Base-by-base conservation (phyloP, 1,284 basidiomycete genomes). In the Austroboletus niveus region DNA sequence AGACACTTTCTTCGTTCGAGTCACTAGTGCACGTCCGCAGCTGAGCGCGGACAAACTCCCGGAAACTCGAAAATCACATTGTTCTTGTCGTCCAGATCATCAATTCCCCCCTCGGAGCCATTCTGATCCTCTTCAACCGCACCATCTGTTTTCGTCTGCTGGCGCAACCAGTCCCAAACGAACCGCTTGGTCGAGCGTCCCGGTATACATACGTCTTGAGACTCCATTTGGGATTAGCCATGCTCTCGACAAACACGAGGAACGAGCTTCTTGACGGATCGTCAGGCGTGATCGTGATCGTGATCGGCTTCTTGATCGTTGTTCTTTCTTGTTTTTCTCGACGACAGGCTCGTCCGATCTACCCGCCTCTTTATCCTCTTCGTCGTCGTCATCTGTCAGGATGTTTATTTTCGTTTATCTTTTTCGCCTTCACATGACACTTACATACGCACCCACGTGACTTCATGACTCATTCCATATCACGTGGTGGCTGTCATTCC, bases 181-280 rank as follows among this genome's bases (percentile, higher is more conserved):
- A 48, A 90, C 77, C 65, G 98, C 96, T 69, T 99, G 94, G 60
- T 94, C 81, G 17, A 82, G 73, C 0, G 90, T 89, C 30, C 97
- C 82, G 49, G 81, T 81, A 63, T 96, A 99, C 32, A 87, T 17
- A 17, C 17, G 17, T 90, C 53, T 89, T 80, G 75, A 98, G 79
- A 64, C 85, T 89, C 97, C 97, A 99, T 67, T 95, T 93, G 1
- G 93, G 87, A 70, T 99, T 87, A 4, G 86, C 76, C 79, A 89
- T 85, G 59, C 82, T 85, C 27, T 79, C 87, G 14, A 82, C 66
- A 67, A 92, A 96, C 71, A 95, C 91, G 66, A 96, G 78, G 75
- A 95, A 99, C 24, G 93, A 96, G 73, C 97, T 97, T 14, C 97
- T 97, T 0, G 92, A 78, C 0, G 96, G 96, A 67, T 99, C 97